Conservation (phyloP, 2,329 filamentous ascomycete species). For the Drechmeria coniospora region DNA sequence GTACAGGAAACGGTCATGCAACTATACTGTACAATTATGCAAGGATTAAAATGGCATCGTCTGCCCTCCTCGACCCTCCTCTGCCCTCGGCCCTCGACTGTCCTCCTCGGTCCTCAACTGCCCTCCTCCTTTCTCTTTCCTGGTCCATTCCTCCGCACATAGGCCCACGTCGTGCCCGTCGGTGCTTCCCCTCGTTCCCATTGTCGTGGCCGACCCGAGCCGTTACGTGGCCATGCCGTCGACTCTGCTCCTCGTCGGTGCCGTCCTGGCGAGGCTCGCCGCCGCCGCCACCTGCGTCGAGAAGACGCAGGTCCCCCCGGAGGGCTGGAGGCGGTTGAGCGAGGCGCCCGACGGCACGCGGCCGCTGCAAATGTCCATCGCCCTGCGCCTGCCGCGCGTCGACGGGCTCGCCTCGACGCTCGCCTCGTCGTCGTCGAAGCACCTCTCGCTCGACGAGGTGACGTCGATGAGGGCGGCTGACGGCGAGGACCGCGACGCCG, state of each 20-base stretch:
- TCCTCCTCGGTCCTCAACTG: no score
- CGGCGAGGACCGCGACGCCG: slow-evolving; percentile 16
- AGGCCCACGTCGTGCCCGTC: no score
- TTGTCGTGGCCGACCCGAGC: no score
- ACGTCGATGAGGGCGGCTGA: slow-evolving; percentile 19
- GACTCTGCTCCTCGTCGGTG: slow-evolving; percentile 4
- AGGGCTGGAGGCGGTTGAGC: slow-evolving; percentile 14
- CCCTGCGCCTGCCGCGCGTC: slow-evolving; percentile 16
- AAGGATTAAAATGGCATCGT: no score
- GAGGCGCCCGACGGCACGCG: slow-evolving; percentile 9
- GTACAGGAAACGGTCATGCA: no score
- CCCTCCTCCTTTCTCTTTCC: no score
- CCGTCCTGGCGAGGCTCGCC: slow-evolving; percentile 11
- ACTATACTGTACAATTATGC: no score
- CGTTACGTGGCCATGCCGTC: slow-evolving; percentile 7
- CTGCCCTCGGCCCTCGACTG: no score
- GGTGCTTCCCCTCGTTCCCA: no score
- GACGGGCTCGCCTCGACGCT: slow-evolving; percentile 11
- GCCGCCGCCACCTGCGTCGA: slow-evolving; percentile 12
- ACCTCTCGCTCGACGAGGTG: slow-evolving; percentile 22
- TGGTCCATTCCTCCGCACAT: no score
- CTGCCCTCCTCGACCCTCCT: no score
- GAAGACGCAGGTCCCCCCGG: slow-evolving; percentile 11
- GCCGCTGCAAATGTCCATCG: slow-evolving; percentile 15
- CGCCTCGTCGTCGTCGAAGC: slow-evolving; percentile 6